Percentiles rank a stretch among this genome's conserved stretches.
Conservation (phyloP, 345 rosid species). For the Passiflora organensis region DNA sequence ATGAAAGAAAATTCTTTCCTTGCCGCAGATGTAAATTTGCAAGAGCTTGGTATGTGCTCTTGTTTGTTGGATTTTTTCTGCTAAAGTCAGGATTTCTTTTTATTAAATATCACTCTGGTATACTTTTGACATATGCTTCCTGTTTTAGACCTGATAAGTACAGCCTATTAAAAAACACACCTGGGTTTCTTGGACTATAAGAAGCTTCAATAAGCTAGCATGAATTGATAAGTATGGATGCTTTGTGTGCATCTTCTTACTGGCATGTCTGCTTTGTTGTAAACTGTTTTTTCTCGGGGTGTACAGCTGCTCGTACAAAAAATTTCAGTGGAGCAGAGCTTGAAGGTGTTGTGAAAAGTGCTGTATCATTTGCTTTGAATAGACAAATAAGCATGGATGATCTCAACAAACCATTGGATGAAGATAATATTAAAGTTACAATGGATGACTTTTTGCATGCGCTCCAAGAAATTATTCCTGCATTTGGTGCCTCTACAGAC, state of each 20-base stretch:
- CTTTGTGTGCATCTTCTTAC: background rate
- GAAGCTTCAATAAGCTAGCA: background rate
- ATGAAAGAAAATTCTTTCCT: constrained; percentile 98
- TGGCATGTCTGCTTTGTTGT: background rate
- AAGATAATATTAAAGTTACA: constrained; percentile 89
- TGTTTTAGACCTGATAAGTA: background rate
- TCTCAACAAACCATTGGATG: constrained; percentile 94
- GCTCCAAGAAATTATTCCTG: constrained; percentile 70
- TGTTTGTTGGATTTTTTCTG: background rate
- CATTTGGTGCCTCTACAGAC: constrained; percentile 97
- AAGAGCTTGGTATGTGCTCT: constrained; percentile 68
- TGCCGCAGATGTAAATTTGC: constrained; percentile 74
- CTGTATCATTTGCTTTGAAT: constrained; percentile 90
- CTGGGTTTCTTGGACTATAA: background rate
- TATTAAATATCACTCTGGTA: background rate
- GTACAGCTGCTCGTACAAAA: constrained; percentile 93
- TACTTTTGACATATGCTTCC: background rate
- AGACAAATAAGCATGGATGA: constrained; percentile 94
- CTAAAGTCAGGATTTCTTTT: background rate
- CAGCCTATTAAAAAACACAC: background rate
- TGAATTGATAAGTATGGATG: no score
- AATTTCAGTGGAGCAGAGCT: constrained; percentile 99
- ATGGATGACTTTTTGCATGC: constrained; percentile 92
- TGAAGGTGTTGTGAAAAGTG: constrained; percentile 99
- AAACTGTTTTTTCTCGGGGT: constrained; percentile 9